Base-by-base conservation (phyloP, 345 rosid species). In the Turritis glabra region DNA sequence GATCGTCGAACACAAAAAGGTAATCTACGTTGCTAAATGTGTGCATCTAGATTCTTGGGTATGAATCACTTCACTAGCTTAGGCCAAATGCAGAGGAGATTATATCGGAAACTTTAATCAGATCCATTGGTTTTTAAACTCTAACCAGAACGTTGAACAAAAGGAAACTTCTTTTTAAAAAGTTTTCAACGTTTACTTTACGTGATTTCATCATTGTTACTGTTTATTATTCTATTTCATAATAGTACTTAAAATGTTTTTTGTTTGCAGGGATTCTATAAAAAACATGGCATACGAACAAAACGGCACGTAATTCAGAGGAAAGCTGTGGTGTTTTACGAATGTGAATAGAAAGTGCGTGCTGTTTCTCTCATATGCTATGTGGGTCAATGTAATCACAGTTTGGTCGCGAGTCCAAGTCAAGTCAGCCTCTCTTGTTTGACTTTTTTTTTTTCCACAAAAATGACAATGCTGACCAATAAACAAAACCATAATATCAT, bases 181-280 rank as follows among this genome's bases (percentile, higher is more conserved):
- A 48, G 5, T 27, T 38, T 8, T 18, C 32, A 30, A 62, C 33
- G 25, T 57, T 66, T 8, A 47, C n/a, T n/a, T n/a, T 33, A 25
- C n/a, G n/a, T 30, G 57, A 57, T n/a, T 13, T 65, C 66, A 75
- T 63, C 55, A 15, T 75, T 32, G 33, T n/a, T n/a, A n/a, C n/a
- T n/a, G 21, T 73, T 33, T 29, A n/a, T 54, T 7, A 23, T 11
- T 26, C 14, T 33, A 17, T 57, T 14, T 27, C 44, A 19, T 12
- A 3, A 13, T 38, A 23, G 43, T 40, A 44, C 48, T 58, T 11
- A 2, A 15, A 11, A 61, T 6, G 5, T 43, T 13, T 10, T 48
- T 1, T 25, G 10, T 63, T 52, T 40, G 17, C 17, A 62, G 65
- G 18, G 47, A 19, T 10, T 57, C 15, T 2, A 11, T 32, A 66